Percentiles rank a stretch among this genome's conserved stretches.
Evolutionary conservation across 2,329 filamentous ascomycete genomes (phyloP).

Genomic region (Claviceps sorghi): DNA sequence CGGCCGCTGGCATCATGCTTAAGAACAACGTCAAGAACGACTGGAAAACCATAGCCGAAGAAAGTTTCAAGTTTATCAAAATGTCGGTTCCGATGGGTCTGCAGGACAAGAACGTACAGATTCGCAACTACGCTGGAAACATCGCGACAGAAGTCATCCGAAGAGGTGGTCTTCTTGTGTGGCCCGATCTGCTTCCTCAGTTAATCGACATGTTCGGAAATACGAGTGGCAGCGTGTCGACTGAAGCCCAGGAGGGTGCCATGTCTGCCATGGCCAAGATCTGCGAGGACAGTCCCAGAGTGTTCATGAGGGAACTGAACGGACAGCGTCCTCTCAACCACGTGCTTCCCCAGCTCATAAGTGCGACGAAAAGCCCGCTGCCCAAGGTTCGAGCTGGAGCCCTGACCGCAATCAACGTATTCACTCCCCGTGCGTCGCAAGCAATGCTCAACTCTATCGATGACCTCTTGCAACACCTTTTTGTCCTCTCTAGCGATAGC

Average conservation of each 20-base stretch:
- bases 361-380: constrained; percentile 64
- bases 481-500: constrained; percentile 62
- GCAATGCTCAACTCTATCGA: constrained; percentile 72
- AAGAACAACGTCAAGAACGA: constrained; percentile 78
- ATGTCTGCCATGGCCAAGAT: constrained; percentile 91
- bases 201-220: constrained; percentile 68
- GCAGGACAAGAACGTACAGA: constrained; percentile 66
- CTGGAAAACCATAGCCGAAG: constrained; percentile 61
- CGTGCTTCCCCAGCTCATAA: constrained; percentile 78
- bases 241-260: constrained; percentile 74
- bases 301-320: constrained; percentile 75
- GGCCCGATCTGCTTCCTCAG: constrained; percentile 81
- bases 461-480: constrained; percentile 66
- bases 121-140: constrained; percentile 79
- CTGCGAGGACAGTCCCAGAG: constrained; percentile 85
- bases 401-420: constrained; percentile 77
- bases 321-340: constrained; percentile 78
- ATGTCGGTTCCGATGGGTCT: constrained; percentile 64
- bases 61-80: constrained; percentile 63
- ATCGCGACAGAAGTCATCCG: constrained; percentile 87
- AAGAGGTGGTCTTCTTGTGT: constrained; percentile 71
- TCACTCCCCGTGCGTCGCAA: constrained; percentile 71
- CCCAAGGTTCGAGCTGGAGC: constrained; percentile 68
- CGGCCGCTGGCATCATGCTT: constrained; percentile 81
- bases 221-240: constrained; percentile 48